Conservation (phyloP, 139 green algal genomes). For the Chlamydomonas schloesseri region DNA sequence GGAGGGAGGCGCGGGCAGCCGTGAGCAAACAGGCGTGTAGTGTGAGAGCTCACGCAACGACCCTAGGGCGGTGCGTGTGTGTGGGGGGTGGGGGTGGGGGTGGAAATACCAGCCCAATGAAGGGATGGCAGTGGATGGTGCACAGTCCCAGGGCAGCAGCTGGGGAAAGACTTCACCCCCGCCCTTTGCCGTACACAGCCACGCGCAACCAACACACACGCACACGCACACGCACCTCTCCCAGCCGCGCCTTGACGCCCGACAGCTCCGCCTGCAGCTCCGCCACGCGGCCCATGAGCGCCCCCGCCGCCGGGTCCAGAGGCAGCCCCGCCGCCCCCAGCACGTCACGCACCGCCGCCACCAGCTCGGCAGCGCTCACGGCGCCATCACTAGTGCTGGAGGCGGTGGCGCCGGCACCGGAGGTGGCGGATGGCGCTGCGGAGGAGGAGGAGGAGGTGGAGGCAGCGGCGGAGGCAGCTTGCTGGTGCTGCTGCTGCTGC, state of each 20-base stretch:
- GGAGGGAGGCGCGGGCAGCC: neutral
- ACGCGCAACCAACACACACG: too few relatives aligned
- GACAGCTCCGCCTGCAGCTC: conserved; percentile 57
- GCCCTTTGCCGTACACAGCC: too few relatives aligned
- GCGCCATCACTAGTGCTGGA: neutral
- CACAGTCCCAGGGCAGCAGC: too few relatives aligned
- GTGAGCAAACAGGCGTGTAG: too few relatives aligned
- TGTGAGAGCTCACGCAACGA: too few relatives aligned
- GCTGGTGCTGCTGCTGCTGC: neutral
- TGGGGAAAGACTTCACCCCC: too few relatives aligned
- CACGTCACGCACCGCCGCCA: conserved; percentile 73
- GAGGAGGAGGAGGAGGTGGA: too few relatives aligned
- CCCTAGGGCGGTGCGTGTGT: too few relatives aligned
- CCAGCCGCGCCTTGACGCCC: neutral
- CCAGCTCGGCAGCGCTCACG: conserved; percentile 60
- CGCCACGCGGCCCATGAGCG: conserved; percentile 64
- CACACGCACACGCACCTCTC: neutral
- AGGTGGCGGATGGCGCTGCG: neutral
- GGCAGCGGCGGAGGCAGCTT: too few relatives aligned
- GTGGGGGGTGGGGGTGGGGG: too few relatives aligned
- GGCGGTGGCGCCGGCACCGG: neutral
- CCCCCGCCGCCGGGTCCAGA: conserved; percentile 55
- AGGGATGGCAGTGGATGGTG: too few relatives aligned
- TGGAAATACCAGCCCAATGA: too few relatives aligned
- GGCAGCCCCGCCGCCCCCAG: conserved; percentile 74